Conservation (phyloP, 208 protist genomes). For the Sergeia podlipaevii region DNA sequence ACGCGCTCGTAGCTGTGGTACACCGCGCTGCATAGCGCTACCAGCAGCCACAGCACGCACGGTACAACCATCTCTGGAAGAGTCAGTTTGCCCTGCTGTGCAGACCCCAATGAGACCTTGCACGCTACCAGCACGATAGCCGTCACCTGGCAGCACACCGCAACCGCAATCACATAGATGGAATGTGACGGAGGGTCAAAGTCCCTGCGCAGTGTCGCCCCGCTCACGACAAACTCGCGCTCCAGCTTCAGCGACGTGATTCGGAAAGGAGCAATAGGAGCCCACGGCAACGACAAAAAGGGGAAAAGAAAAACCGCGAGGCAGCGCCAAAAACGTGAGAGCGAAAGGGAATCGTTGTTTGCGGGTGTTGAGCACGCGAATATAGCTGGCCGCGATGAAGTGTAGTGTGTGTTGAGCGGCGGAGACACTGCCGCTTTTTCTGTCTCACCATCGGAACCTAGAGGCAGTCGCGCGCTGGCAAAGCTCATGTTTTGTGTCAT, state of each 20-base stretch:
- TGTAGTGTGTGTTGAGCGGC: background rate
- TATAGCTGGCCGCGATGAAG: conserved; percentile 26
- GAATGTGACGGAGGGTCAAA: conserved; percentile 56
- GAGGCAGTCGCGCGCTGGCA: background rate
- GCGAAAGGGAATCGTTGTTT: conserved; percentile 46
- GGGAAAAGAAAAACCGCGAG: conserved; percentile 68
- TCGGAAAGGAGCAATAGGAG: conserved; percentile 46
- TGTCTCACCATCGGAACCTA: background rate
- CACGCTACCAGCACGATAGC: conserved; percentile 50
- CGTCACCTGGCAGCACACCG: conserved; percentile 36
- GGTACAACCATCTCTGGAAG: conserved; percentile 62
- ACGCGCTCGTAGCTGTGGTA: conserved; percentile 60
- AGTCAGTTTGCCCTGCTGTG: conserved; percentile 41
- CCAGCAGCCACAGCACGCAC: conserved; percentile 52
- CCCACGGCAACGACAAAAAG: conserved; percentile 56
- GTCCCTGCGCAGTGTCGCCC: conserved; percentile 52
- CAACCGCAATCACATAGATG: conserved; percentile 38
- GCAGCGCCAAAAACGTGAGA: conserved; percentile 23
- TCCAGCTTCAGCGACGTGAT: conserved; percentile 62
- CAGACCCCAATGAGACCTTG: conserved; percentile 30
- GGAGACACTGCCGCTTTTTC: background rate
- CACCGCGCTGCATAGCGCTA: conserved; percentile 34
- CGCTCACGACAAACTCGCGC: conserved; percentile 80
- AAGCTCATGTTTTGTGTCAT: background rate
- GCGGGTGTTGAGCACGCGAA: conserved; percentile 52